Evolutionary conservation across 306 rosid genomes (phyloP).

Genomic region (Glycine tomentella): DNA sequence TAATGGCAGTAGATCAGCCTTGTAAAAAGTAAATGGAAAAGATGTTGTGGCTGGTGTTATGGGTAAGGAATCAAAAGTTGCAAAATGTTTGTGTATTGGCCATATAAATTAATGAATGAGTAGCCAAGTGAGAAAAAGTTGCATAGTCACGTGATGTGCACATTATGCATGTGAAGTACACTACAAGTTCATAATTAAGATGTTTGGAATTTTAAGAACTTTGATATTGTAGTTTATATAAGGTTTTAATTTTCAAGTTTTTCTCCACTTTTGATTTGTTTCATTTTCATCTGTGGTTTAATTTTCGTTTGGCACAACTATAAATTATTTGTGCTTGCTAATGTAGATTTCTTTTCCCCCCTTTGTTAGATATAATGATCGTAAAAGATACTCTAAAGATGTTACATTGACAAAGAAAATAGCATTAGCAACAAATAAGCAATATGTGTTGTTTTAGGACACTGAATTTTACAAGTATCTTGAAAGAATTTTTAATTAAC

Average conservation of each 20-base stretch:
- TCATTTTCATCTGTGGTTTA: not conserved
- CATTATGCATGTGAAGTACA: slow-evolving; percentile 36
- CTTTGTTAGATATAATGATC: not conserved
- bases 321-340: not conserved
- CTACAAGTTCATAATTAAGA: not conserved
- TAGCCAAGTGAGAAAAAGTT: slow-evolving; percentile 21
- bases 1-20: slow-evolving; percentile 23
- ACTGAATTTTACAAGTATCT: not conserved
- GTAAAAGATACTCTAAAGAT: not conserved
- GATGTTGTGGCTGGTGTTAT: slow-evolving; percentile 22
- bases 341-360: not conserved
- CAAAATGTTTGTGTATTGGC: slow-evolving; percentile 1
- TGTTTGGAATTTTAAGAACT: slow-evolving; percentile 1
- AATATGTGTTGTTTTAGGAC: not conserved
- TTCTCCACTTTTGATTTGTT: not conserved
- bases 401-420: not conserved
- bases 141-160: slow-evolving; percentile 42
- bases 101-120: slow-evolving; percentile 11
- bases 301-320: not conserved
- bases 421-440: not conserved
- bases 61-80: slow-evolving; percentile 21
- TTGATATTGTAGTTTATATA: not conserved
- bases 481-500: too few species aligned
- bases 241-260: not conserved
- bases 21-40: slow-evolving; percentile 32